Evolutionary conservation across 2,329 filamentous ascomycete genomes (phyloP), one percentile per base, ranked within the genome.

Genomic region (Scedosporium dehoogii): DNA sequence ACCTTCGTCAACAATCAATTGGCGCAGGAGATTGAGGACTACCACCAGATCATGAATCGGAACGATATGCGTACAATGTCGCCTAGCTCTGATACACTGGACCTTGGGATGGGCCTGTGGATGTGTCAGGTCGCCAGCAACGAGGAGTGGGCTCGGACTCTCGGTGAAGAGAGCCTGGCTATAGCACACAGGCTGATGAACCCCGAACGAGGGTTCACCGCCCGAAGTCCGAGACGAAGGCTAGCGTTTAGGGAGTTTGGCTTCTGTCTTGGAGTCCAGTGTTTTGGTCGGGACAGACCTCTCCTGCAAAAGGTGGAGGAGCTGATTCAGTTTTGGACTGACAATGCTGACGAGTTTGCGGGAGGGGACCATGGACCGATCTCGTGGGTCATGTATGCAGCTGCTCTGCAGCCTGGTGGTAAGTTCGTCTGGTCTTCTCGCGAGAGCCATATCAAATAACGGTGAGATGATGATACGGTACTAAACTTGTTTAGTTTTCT

Each of bases 41-140:
- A 85, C 65, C 70, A 73, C 58, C 72, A 71, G 10, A 74, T 84
- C 3, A 79, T 84, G 74, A 68, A 70, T 25, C 69, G 73, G 0
- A 51, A 61, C n/a, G 59, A 27, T 29, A 77, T 78, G 59, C 77
- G 77, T 1, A 69, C 74, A 18, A 69, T 79, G 59, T 75, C 73
- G 51, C 73, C 78, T 3, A 81, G 79, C 29, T 70, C 68, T 3
- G 83, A 85, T 69, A 71, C 78, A 18, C 69, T 85, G n/a, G 83
- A 85, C 67, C 68, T 85, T 53, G 83, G 83, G 0, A 85, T 85
- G 83, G 79, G 81, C 1, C 67, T 85, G 27, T 85, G 83, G 82
- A 79, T 79, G 55, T 74, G 75, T 23, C 81, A 84, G 64, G 81
- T 83, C 70, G 76, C 78, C 63, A 70, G 69, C 0, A 73, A 73